A percentile compares a stretch with the other conserved stretches of the same genome.
Conservation (phyloP, 768 basidiomycete genomes). For the Hirschioporus abietinus region DNA sequence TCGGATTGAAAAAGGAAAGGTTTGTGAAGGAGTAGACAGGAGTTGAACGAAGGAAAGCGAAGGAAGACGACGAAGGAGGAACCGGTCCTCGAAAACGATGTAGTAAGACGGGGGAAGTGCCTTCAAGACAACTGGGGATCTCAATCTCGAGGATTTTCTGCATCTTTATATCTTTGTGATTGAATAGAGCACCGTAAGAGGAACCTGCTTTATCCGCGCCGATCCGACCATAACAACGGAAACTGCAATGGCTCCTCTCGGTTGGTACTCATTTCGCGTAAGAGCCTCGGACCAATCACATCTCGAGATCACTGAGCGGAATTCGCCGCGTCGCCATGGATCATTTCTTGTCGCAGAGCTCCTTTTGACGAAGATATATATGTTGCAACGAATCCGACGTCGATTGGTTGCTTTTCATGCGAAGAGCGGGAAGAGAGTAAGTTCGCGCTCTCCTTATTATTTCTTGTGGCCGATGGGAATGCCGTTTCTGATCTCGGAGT, state of each 20-base stretch:
- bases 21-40: constrained; percentile 1
- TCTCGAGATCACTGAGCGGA: neutral
- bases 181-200: neutral
- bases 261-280: neutral
- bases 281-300: neutral
- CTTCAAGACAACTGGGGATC: neutral
- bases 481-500: neutral
- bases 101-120: neutral
- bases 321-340: neutral
- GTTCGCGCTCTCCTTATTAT: too few relatives aligned
- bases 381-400: neutral
- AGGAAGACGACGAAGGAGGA: neutral
- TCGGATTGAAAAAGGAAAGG: neutral
- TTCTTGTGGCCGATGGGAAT: too few relatives aligned
- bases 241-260: neutral
- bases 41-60: neutral
- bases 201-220: neutral
- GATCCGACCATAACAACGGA: constrained; percentile 1
- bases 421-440: too few relatives aligned
- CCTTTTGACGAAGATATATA: neutral
- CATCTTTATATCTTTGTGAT: neutral
- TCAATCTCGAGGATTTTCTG: neutral
- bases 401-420: neutral
- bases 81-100: neutral
- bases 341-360: neutral